Evolutionary conservation across 495 filamentous ascomycete genomes (phyloP), one percentile per base, ranked within the genome.

Genomic region (Podospora bellae-mahoneyi): DNA sequence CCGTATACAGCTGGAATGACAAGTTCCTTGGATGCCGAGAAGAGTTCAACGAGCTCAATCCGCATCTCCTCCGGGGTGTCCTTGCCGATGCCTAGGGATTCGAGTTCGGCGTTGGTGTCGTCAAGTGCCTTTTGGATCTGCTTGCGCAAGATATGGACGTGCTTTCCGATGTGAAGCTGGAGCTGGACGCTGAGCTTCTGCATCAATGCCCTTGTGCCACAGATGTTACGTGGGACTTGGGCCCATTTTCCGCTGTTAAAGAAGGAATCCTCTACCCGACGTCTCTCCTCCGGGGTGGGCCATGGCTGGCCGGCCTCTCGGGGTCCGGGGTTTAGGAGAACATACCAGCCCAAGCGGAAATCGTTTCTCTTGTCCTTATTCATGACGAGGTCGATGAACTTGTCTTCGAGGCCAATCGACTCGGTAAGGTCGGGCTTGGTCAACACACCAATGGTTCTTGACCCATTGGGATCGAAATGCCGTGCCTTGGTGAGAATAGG

Each of bases 271-370:
- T 81, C 79, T 15, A 44, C 39, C 2, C 62, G 71, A 0, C 68
- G 73, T 10, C 79, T 73, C 18, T 80, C 73, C 15, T 76, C 71
- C 1, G 70, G 64, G 5, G 66, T 69, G 0, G 76, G 76, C 78
- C 78, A 80, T 1, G 73, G 62, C 72, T 73, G 26, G 69, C 73
- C 60, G 57, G 71, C 62, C 75, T 80, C 62, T 75, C 78, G 74
- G 75, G 86, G 67, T 55, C 79, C 57, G 74, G 82, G 76, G 85
- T 91, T 69, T 78, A 84, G 64, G 64, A 92, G 71, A 7, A 87
- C 83, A 71, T 90, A 88, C 88, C 87, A 91, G 18, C 88, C 89
- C 0, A 91, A 81, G 56, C 81, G 75, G 65, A 91, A 82, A 20
- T 71, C 69, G 44, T 87, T 81, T 27, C 76, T 67, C 56, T 68